Conservation (phyloP, 148 eudicot species). For the Cornus suecica region DNA sequence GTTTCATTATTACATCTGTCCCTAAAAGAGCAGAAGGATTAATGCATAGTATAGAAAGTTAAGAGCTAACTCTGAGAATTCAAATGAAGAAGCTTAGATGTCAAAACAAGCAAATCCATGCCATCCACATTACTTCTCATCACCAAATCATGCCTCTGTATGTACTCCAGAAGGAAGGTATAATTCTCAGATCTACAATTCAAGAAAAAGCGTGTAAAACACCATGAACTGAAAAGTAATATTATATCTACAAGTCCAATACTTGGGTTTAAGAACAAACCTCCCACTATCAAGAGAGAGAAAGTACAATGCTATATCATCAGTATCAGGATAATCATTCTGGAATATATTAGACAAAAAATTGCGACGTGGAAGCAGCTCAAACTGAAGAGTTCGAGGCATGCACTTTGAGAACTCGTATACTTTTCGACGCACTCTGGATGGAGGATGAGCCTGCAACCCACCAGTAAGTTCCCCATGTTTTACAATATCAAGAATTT, state of each 20-base stretch:
- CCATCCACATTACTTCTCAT: constrained; percentile 41
- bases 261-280: constrained; percentile 21
- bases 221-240: not conserved
- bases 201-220: constrained; percentile 3
- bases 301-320: constrained; percentile 71
- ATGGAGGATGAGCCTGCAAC: constrained; percentile 57
- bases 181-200: constrained; percentile 34
- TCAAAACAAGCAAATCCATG: constrained; percentile 50
- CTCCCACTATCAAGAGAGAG: constrained; percentile 31
- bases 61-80: constrained; percentile 46
- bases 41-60: not conserved
- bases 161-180: constrained; percentile 34
- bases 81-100: constrained; percentile 48
- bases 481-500: constrained; percentile 17
- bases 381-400: constrained; percentile 51
- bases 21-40: not conserved
- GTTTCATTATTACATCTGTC: not conserved
- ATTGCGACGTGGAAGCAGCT: constrained; percentile 31
- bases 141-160: constrained; percentile 32
- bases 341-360: constrained; percentile 42
- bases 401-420: constrained; percentile 40
- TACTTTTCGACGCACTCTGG: constrained; percentile 41
- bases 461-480: constrained; percentile 16
- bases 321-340: constrained; percentile 37
- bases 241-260: not conserved